Conservation (phyloP, 1,284 basidiomycete species). For the Cryptococcus sp. region DNA sequence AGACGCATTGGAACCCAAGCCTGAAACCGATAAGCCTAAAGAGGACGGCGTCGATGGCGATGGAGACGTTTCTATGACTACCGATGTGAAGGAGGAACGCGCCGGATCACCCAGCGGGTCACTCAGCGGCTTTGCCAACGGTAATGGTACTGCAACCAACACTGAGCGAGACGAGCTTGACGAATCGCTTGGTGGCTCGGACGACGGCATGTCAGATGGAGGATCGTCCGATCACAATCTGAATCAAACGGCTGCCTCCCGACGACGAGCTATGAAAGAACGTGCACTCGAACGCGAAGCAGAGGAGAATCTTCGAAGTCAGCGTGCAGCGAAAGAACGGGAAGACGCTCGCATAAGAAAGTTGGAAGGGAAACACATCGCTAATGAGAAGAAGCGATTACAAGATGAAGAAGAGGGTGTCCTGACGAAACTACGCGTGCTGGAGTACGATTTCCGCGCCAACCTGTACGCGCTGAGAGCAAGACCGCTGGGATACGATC, state of each 20-base stretch:
- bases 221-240: slow-evolving; percentile 17
- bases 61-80: slow-evolving; percentile 65
- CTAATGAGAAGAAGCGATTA: slow-evolving; percentile 69
- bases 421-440: slow-evolving; percentile 73
- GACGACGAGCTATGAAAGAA: slow-evolving; percentile 48
- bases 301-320: slow-evolving; percentile 63
- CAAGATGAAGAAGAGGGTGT: slow-evolving; percentile 83
- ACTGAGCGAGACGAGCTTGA: slow-evolving; percentile 49
- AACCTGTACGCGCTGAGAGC: slow-evolving; percentile 78
- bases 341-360: slow-evolving; percentile 39
- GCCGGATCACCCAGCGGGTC: slow-evolving; percentile 23
- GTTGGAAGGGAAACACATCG: slow-evolving; percentile 34
- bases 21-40: slow-evolving; percentile 18
- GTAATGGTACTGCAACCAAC: slow-evolving; percentile 19
- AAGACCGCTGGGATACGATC: slow-evolving; percentile 83
- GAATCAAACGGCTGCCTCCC: slow-evolving; percentile 26
- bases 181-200: slow-evolving; percentile 23
- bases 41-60: slow-evolving; percentile 62
- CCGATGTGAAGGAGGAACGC: slow-evolving; percentile 26
- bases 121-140: slow-evolving; percentile 30
- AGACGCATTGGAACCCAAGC: slow-evolving; percentile 49
- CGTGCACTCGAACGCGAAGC: slow-evolving; percentile 50
- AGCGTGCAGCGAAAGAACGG: slow-evolving; percentile 56
- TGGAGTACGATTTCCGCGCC: slow-evolving; percentile 91
- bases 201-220: slow-evolving; percentile 26